Conservation (phyloP, 2,329 filamentous ascomycete species). For the Aureobasidium sp. region DNA sequence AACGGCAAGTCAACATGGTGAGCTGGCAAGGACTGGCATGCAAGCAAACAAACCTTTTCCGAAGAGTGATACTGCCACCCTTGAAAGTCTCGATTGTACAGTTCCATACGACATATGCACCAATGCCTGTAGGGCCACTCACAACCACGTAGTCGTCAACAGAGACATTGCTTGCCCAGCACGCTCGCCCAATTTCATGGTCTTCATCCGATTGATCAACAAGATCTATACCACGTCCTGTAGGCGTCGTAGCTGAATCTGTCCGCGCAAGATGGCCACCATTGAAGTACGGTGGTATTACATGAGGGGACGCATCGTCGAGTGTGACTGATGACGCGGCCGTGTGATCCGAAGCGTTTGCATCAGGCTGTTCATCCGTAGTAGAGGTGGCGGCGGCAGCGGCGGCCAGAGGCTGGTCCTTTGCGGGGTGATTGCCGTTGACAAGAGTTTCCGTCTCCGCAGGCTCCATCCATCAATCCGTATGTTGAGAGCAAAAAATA, state of each 20-base stretch:
- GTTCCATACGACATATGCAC: constrained; percentile 95
- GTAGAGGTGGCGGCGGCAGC: constrained; percentile 11
- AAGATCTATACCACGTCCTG: constrained; percentile 45
- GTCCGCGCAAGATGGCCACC: constrained; percentile 32
- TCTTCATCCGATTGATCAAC: constrained; percentile 58
- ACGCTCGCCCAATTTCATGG: constrained; percentile 49
- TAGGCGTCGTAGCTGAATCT: constrained; percentile 24
- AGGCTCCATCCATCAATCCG: constrained; percentile 16
- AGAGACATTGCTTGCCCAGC: constrained; percentile 57
- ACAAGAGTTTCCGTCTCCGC: constrained; percentile 13
- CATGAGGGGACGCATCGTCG: not conserved
- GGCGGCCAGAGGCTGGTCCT: constrained; percentile 10
- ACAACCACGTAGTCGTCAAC: constrained; percentile 59
- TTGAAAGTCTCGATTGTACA: constrained; percentile 79
- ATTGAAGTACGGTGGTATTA: constrained; percentile 41
- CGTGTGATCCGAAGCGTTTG: not conserved
- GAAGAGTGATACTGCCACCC: constrained; percentile 35
- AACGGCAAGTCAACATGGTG: not conserved
- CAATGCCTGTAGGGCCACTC: constrained; percentile 53
- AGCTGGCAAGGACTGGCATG: not conserved
- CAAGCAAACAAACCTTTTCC: constrained; percentile 43
- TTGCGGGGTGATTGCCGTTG: constrained; percentile 16
- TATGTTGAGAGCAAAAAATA: not conserved
- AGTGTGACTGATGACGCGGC: constrained; percentile 6
- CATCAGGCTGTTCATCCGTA: not conserved